Evolutionary conservation across 495 filamentous ascomycete genomes (phyloP).

Genomic region (Jackrogersella minutella): DNA sequence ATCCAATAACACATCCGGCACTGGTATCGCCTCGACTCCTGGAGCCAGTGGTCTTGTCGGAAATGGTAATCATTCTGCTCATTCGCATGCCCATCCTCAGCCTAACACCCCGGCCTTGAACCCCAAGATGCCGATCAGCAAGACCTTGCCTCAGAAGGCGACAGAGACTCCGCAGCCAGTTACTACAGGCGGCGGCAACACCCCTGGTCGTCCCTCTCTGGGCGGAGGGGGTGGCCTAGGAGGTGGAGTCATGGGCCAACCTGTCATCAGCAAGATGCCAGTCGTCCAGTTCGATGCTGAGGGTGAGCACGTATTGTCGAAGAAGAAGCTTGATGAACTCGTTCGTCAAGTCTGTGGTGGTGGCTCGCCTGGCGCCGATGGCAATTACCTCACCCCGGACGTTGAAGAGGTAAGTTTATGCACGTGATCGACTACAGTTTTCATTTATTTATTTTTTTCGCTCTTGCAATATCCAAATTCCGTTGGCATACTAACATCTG

Average conservation of each 20-base stretch:
- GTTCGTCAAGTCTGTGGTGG: constrained; percentile 92
- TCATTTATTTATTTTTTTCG: background rate
- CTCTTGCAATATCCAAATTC: background rate
- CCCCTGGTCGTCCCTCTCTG: constrained; percentile 74
- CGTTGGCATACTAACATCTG: constrained; percentile 27
- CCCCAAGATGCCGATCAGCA: constrained; percentile 78
- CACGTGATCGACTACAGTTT: background rate
- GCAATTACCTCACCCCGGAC: constrained; percentile 79
- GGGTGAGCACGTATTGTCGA: constrained; percentile 86
- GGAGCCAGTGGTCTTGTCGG: constrained; percentile 40
- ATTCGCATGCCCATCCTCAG: constrained; percentile 65
- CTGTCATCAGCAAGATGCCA: constrained; percentile 81
- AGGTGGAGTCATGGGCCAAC: constrained; percentile 83
- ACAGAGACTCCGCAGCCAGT: constrained; percentile 75
- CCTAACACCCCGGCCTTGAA: constrained; percentile 51
- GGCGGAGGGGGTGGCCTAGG: constrained; percentile 75
- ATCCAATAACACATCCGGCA: constrained; percentile 47
- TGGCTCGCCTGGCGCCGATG: constrained; percentile 71
- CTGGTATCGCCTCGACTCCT: constrained; percentile 37
- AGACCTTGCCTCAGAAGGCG: constrained; percentile 69
- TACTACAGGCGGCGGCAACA: constrained; percentile 61
- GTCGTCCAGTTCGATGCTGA: constrained; percentile 86
- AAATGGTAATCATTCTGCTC: constrained; percentile 53
- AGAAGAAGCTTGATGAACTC: constrained; percentile 95
- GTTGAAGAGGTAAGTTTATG: constrained; percentile 82